Evolutionary conservation across 495 filamentous ascomycete genomes (phyloP), one percentile per base, ranked within the genome.

Genomic region (Aspergillus nidulans): DNA sequence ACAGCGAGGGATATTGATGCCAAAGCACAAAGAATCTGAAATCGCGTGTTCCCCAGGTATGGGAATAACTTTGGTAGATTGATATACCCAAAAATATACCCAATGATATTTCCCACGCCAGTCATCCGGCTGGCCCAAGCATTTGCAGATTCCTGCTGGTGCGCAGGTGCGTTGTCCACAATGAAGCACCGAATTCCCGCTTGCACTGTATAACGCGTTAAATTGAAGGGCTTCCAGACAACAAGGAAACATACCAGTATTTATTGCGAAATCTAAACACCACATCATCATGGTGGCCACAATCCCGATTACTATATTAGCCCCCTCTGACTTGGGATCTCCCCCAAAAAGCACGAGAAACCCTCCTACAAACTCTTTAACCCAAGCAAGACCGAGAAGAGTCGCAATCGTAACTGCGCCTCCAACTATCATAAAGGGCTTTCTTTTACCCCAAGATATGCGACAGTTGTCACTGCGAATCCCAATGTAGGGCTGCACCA

Each of bases 401-500:
- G 84, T 85, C 1, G 88, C 24, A 26, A 91, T 79, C 0, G 90
- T 95, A 19, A 88, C 87, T 32, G 73, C 68, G 28, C 86, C 81
- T 10, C 91, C 91, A 16, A 78, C 81, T 10, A 95, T 62, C 84
- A 96, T 96, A 63, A 95, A 96, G 0, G 91, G 92, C 57, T 90
- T 89, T 57, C 91, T 79, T 72, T 87, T 92, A 10, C 91, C 91
- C 86, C 87, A 94, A 28, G 78, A 67, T 8, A 85, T 72, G 28
- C 90, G 84, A 65, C 89, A 92, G 60, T 89, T 90, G 60, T 97
- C 91, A 63, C 90, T 95, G 60, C 88, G 80, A 63, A 96, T 91
- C 49, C 91, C 91, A 21, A 97, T 83, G 64, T 95, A 95, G n/a
- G 91, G 91, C 72, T 97, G 91, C 18, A 97, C 91, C 32, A 97